Base-by-base conservation (phyloP, 1,284 basidiomycete genomes). In the Gymnopus androsaceus region DNA sequence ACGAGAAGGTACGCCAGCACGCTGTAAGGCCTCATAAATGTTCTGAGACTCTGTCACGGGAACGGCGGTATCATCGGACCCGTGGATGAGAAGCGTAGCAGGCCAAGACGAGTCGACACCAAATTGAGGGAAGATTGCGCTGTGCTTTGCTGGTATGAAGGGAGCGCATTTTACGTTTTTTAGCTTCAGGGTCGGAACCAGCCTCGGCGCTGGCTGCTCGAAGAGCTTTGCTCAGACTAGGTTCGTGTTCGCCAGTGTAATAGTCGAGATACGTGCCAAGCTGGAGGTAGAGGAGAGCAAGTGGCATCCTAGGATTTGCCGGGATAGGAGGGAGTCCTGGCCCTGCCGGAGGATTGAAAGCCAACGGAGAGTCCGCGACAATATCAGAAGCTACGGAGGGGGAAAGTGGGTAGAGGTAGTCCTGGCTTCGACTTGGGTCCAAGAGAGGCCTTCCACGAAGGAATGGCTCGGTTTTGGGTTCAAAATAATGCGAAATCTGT, bases 261-360 rank as follows among this genome's bases (percentile, higher is more conserved):
- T 87, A 87, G 65, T 88, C 85, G 2, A 87, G 65, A 51, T 72
- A 82, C 1, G 65, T 67, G 12, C 84, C 86, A 19, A 81, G 72
- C 62, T 88, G 86, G 17, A 85, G 70, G 57, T 82, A 84, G 8
- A 87, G 69, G 5, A 82, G 73, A 6, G 75, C 68, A 25, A 87
- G 69, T n/a, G 78, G 72, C 83, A 83, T 84, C 30, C 85, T 79
- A 7, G 80, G 80, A 59, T 85, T 84, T 1, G 80, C 76, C 2
- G 84, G 84, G 60, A 77, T 81, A 7, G 82, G 82, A 0, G 84
- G 83, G 12, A 48, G 46, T 1, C 74, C 81, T 14, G 34, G 23
- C 8, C 71, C 67, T 17, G 77, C 74, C 1, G 68, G 57, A 1
- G 78, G 73, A 59, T 82, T 72, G 61, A 83, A 86, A 4, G 72